Evolutionary conservation across 345 rosid species (phyloP).

Genomic region (Raphanus raphanistrum): DNA sequence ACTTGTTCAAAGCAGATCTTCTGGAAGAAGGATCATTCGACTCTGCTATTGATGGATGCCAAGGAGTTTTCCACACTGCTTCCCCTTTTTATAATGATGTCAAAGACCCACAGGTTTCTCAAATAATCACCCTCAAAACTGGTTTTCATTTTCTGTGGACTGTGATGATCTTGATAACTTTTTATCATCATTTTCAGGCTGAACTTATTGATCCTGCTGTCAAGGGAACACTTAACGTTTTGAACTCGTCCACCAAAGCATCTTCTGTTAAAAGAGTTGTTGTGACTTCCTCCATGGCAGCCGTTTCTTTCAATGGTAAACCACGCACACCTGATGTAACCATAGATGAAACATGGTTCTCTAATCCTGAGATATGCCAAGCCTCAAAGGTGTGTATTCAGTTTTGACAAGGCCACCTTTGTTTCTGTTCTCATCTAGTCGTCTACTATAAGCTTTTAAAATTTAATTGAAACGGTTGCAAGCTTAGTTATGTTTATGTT

Average conservation of each 20-base stretch:
- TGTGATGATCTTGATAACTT: not conserved
- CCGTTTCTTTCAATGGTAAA: conserved; percentile 55
- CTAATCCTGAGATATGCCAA: conserved; percentile 53
- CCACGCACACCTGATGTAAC: conserved; percentile 76
- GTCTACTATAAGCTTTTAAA: too few species aligned
- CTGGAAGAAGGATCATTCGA: conserved; percentile 80
- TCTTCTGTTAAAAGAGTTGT: conserved; percentile 73
- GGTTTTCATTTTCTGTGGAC: not conserved
- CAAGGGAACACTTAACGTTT: conserved; percentile 77
- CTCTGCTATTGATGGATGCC: conserved; percentile 62
- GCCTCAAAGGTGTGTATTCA: conserved; percentile 50
- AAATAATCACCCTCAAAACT: not conserved
- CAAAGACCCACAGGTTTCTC: conserved; percentile 72
- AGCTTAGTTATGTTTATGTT: too few species aligned
- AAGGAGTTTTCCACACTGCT: conserved; percentile 89
- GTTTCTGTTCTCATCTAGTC: too few species aligned
- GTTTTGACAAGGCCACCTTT: too few species aligned
- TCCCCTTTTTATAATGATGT: conserved; percentile 75
- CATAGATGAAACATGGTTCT: conserved; percentile 81
- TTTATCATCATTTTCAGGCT: not conserved
- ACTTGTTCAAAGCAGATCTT: conserved; percentile 69
- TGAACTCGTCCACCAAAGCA: conserved; percentile 61
- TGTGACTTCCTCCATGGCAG: conserved; percentile 77
- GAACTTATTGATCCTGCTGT: not conserved
- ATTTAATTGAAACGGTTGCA: not conserved